phyloP scores from a whole-genome alignment of 108 stramenopile genomes.

The Craspedostauros australis region DNA sequence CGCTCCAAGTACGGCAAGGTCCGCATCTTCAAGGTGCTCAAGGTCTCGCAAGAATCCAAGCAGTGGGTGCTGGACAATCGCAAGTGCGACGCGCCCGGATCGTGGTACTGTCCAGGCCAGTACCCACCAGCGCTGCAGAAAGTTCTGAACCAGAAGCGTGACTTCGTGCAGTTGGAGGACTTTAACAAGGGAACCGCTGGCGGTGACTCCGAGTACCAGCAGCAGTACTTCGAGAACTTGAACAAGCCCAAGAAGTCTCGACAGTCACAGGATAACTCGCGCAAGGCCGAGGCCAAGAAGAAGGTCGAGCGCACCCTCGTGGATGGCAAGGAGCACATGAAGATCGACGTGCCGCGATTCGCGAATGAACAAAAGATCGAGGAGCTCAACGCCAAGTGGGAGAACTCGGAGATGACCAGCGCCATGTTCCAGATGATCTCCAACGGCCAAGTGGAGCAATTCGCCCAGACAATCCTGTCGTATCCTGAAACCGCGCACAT shows the following conservation, averaged over 20 bases:
- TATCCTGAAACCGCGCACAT: constrained; percentile 56
- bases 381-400: constrained; percentile 61
- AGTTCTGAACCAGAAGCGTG: constrained; percentile 72
- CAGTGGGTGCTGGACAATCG: constrained; percentile 84
- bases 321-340: constrained; percentile 2
- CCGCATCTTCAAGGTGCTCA: constrained; percentile 91
- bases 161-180: constrained; percentile 88
- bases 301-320: constrained; percentile 7
- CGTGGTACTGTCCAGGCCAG: constrained; percentile 87
- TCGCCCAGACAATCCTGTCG: constrained; percentile 30
- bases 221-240: constrained; percentile 83
- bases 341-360: too few relatives aligned
- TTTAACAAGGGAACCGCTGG: constrained; percentile 64
- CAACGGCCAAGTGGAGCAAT: constrained; percentile 26
- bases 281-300: neutral
- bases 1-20: constrained; percentile 92
- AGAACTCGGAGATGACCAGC: constrained; percentile 57
- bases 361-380: constrained; percentile 50
- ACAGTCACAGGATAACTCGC: too few relatives aligned
- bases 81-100: constrained; percentile 78
- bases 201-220: constrained; percentile 65
- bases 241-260: constrained; percentile 23
- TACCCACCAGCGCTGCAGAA: constrained; percentile 87
- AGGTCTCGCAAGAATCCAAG: constrained; percentile 83
- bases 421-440: constrained; percentile 62